phyloP scores from a whole-genome alignment of 768 basidiomycete species.

The Suillus subaureus region DNA sequence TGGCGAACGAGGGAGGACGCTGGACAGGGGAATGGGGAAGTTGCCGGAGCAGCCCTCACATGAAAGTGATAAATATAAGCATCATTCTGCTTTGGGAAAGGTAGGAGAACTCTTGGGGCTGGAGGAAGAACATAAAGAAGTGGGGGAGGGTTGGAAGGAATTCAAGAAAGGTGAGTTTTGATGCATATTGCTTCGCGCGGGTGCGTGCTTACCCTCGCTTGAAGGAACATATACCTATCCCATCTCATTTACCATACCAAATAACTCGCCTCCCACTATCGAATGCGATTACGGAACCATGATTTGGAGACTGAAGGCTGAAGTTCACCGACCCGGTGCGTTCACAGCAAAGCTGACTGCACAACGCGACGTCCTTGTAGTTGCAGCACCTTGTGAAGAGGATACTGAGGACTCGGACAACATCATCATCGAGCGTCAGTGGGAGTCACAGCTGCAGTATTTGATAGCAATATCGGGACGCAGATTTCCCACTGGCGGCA shows the following conservation, averaged over 20 bases:
- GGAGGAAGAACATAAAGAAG: slow-evolving; percentile 34
- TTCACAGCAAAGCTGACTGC: slow-evolving; percentile 78
- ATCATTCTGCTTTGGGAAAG: not conserved
- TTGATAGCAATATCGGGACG: slow-evolving; percentile 76
- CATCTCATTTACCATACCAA: slow-evolving; percentile 87
- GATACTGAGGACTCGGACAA: slow-evolving; percentile 82
- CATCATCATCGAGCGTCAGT: slow-evolving; percentile 82
- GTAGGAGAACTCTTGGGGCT: slow-evolving; percentile 4
- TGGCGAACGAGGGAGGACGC: slow-evolving; percentile 30
- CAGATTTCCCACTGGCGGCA: slow-evolving; percentile 86
- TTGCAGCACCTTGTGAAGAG: slow-evolving; percentile 78
- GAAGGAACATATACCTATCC: slow-evolving; percentile 93
- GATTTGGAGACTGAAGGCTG: slow-evolving; percentile 76
- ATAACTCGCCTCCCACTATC: slow-evolving; percentile 78
- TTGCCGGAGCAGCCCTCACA: slow-evolving; percentile 3
- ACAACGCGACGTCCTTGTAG: slow-evolving; percentile 69
- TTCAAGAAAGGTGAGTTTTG: slow-evolving; percentile 75
- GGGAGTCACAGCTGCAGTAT: slow-evolving; percentile 90
- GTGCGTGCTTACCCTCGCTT: slow-evolving; percentile 9
- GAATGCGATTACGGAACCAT: slow-evolving; percentile 77
- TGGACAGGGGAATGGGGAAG: slow-evolving; percentile 29
- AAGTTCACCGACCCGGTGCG: slow-evolving; percentile 84
- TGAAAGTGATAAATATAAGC: slow-evolving; percentile 27
- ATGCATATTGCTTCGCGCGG: not conserved
- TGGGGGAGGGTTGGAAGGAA: slow-evolving; percentile 75